Percentiles rank a stretch among this genome's conserved stretches.
phyloP scores from a whole-genome alignment of 768 basidiomycete species.

The Phanerochaete carnosa region DNA sequence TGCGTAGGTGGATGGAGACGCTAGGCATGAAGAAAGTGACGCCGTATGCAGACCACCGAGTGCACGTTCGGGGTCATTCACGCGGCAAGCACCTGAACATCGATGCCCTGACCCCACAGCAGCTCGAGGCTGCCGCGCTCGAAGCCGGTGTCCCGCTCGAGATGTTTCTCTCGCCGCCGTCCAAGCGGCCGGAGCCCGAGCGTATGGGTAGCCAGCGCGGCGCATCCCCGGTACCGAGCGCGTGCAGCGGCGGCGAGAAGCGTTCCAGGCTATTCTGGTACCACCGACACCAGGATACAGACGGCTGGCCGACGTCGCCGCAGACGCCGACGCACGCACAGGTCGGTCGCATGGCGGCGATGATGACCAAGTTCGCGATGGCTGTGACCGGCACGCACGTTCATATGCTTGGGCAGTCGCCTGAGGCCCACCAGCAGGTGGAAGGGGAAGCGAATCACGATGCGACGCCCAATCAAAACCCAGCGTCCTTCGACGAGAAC shows the following conservation, averaged over 20 bases:
- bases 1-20: constrained; percentile 1
- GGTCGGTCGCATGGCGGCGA: constrained; percentile 52
- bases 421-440: not conserved
- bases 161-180: constrained; percentile 31
- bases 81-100: constrained; percentile 61
- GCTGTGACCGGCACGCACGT: constrained; percentile 30
- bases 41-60: not conserved
- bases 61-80: constrained; percentile 20
- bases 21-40: constrained; percentile 1
- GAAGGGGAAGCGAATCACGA: constrained; percentile 5
- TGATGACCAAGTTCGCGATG: constrained; percentile 51
- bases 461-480: not conserved
- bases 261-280: constrained; percentile 10
- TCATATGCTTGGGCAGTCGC: constrained; percentile 12
- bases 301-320: constrained; percentile 19
- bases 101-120: constrained; percentile 48
- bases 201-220: not conserved
- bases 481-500: constrained; percentile 1
- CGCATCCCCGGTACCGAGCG: not conserved
- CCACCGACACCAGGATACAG: constrained; percentile 6
- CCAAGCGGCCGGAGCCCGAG: not conserved
- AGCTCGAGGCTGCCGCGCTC: constrained; percentile 60
- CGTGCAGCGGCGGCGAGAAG: not conserved
- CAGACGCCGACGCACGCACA: constrained; percentile 52
- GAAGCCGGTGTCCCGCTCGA: constrained; percentile 65